Conservation (phyloP, 2,329 filamentous ascomycete species). For the Clarireedia homoeocarpa region DNA sequence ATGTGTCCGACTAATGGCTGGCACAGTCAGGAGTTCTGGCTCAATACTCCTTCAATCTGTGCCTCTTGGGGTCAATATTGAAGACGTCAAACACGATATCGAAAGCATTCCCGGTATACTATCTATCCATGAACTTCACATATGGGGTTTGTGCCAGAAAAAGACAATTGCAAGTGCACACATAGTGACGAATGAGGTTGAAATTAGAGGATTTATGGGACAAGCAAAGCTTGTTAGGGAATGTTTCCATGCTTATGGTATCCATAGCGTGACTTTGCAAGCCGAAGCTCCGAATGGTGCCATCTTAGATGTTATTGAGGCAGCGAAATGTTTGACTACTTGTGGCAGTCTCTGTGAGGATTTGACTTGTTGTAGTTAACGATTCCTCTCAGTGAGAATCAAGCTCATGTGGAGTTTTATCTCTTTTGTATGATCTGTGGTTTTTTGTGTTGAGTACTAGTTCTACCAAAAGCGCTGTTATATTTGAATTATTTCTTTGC, state of each 20-base stretch:
- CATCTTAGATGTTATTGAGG: constrained; percentile 1
- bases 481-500: neutral
- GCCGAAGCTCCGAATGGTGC: constrained; percentile 42
- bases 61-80: constrained; percentile 49
- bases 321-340: constrained; percentile 14
- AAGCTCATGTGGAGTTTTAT: neutral
- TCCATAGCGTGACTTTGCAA: constrained; percentile 65
- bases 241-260: constrained; percentile 65
- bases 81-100: constrained; percentile 60
- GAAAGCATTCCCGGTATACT: constrained; percentile 62
- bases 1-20: neutral
- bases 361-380: constrained; percentile 28
- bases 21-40: constrained; percentile 47
- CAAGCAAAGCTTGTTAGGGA: constrained; percentile 55
- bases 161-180: constrained; percentile 65
- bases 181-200: constrained; percentile 51
- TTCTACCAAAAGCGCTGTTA: neutral
- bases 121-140: constrained; percentile 63
- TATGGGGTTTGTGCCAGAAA: constrained; percentile 65
- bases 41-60: constrained; percentile 61
- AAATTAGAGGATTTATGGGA: constrained; percentile 49
- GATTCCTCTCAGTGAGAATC: too few species aligned
- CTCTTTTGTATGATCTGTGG: neutral
- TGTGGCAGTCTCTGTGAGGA: constrained; percentile 19
- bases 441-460: neutral